Conservation (phyloP, 768 basidiomycete genomes). For the Lentinula aciculospora region DNA sequence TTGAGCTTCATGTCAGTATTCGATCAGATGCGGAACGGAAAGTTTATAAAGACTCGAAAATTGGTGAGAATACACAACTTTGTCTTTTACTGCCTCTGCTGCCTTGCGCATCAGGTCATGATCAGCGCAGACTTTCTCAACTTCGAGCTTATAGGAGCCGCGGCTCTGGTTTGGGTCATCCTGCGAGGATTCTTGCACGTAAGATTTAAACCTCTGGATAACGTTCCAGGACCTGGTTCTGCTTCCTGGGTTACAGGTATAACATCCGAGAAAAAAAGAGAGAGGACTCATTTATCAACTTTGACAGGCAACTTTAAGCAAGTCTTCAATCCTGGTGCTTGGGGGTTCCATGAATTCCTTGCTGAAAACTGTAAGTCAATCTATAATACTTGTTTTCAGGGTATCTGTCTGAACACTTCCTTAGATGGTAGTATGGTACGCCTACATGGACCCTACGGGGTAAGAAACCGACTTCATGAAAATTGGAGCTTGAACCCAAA, state of each 20-base stretch:
- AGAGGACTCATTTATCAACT: too few relatives aligned
- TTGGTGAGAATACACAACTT: not conserved
- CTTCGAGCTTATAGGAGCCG: not conserved
- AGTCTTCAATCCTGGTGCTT: slow-evolving; percentile 1
- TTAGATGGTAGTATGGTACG: not conserved
- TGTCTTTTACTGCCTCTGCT: not conserved
- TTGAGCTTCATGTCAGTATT: not conserved
- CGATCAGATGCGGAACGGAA: not conserved
- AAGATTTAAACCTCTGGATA: not conserved
- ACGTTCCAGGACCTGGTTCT: not conserved
- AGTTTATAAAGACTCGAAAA: not conserved
- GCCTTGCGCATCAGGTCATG: not conserved
- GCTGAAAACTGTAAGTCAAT: not conserved
- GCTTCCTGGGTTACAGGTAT: not conserved
- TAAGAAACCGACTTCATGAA: not conserved
- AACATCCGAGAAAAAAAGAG: too few relatives aligned
- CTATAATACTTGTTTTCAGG: not conserved
- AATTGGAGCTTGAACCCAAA: too few relatives aligned
- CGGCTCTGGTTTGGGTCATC: not conserved
- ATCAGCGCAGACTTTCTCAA: not conserved
- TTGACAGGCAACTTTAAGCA: not conserved
- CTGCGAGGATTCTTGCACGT: not conserved
- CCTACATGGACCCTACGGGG: not conserved
- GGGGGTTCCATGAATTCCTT: not conserved
- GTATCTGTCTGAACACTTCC: too few relatives aligned